Evolutionary conservation across 352 stramenopile genomes (phyloP).

Genomic region (Globisporangium iwayamae): DNA sequence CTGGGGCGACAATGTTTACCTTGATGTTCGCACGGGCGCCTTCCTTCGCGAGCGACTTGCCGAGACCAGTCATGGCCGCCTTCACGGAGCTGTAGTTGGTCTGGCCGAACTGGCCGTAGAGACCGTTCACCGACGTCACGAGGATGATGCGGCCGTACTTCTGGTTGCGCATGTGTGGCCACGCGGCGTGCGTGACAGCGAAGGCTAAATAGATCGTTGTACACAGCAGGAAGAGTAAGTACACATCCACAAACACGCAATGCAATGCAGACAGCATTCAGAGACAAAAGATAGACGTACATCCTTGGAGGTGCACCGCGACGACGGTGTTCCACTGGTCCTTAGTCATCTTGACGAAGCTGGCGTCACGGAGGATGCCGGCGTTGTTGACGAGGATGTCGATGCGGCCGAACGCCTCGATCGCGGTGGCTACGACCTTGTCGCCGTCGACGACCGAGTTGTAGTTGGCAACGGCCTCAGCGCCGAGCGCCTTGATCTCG

Average conservation of each 20-base stretch:
- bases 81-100: constrained; percentile 81
- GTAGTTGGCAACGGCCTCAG: constrained; percentile 77
- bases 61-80: constrained; percentile 70
- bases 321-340: constrained; percentile 86
- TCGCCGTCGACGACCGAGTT: constrained; percentile 83
- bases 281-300: constrained; percentile 37
- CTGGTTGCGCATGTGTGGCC: constrained; percentile 86
- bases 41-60: constrained; percentile 72
- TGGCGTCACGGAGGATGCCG: constrained; percentile 90
- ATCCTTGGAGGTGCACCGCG: constrained; percentile 83
- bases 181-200: constrained; percentile 80
- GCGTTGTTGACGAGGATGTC: constrained; percentile 93
- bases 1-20: constrained; percentile 86
- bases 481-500: constrained; percentile 72
- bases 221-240: constrained; percentile 27
- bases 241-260: neutral
- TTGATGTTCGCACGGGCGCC: constrained; percentile 81
- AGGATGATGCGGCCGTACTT: constrained; percentile 89
- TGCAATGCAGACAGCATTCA: constrained; percentile 9
- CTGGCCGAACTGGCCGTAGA: constrained; percentile 81
- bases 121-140: constrained; percentile 76
- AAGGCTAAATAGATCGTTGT: constrained; percentile 56
- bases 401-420: constrained; percentile 64
- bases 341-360: constrained; percentile 89
- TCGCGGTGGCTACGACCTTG: constrained; percentile 74